Percentiles rank a stretch among this genome's conserved stretches.
These are phyloP conservation scores for Bryoerythrophyllum caledonicum DNA, from an alignment of 225 moss, liverwort and hornwort species.

Conservation along the genomic window DNA sequence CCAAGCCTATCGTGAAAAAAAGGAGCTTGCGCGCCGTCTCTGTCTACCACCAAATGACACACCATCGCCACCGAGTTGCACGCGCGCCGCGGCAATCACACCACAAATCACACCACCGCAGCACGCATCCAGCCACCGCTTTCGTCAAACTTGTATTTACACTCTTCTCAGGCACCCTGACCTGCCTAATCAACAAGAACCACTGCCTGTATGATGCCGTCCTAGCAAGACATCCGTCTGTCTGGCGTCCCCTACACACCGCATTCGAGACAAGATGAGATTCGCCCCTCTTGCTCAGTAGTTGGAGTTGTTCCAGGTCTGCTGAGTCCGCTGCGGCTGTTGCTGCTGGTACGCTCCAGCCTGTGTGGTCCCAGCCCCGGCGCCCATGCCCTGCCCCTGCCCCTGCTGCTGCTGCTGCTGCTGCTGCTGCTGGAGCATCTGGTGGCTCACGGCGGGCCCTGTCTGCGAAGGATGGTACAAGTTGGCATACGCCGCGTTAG, in stretches of 20 bases:
- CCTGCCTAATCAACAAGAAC: conserved; percentile 63
- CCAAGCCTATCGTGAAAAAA: conserved; percentile 34
- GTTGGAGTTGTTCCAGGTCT: conserved; percentile 73
- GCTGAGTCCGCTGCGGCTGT: conserved; percentile 90
- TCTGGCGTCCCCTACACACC: conserved; percentile 28
- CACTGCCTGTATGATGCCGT: conserved; percentile 28
- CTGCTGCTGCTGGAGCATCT: conserved; percentile 87
- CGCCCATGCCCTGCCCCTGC: conserved; percentile 53
- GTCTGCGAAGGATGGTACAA: conserved; percentile 88
- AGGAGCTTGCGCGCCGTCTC: conserved; percentile 37
- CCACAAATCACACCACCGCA: conserved; percentile 19
- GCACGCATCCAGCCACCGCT: conserved; percentile 28
- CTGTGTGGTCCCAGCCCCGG: conserved; percentile 60
- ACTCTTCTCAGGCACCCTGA: conserved; percentile 68
- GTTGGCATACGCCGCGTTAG: conserved; percentile 65
- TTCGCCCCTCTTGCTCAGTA: conserved; percentile 35
- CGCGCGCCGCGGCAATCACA: conserved; percentile 11
- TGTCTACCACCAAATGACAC: conserved; percentile 33
- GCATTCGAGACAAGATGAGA: neutral
- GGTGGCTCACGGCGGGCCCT: conserved; percentile 72
- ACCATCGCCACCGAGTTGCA: conserved; percentile 37
- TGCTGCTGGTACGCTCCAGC: conserved; percentile 78
- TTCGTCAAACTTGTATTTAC: conserved; percentile 33
- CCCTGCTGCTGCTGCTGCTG: conserved; percentile 86
- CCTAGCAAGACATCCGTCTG: conserved; percentile 27